Evolutionary conservation across 495 filamentous ascomycete species (phyloP).

Genomic region (Glonium stellatum): DNA sequence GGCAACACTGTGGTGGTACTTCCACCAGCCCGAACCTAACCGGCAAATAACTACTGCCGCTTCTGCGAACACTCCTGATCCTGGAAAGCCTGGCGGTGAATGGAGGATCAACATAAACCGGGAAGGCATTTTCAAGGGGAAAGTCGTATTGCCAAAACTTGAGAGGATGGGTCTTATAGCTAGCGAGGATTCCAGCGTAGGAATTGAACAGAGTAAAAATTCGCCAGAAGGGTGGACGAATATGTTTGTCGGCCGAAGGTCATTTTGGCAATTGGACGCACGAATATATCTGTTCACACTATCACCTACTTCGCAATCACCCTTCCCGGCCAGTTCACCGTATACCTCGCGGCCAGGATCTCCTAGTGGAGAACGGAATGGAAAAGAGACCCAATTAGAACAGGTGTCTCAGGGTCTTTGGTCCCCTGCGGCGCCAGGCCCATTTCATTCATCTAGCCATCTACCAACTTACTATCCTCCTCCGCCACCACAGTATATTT

Average conservation of each 20-base stretch:
- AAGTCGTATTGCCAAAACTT: conserved; percentile 77
- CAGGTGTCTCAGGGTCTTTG: conserved; percentile 34
- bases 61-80: conserved; percentile 55
- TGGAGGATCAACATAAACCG: conserved; percentile 81
- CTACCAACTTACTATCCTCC: conserved; percentile 88
- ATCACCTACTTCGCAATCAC: conserved; percentile 51
- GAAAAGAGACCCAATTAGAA: conserved; percentile 19
- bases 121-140: conserved; percentile 77
- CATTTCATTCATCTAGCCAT: conserved; percentile 70
- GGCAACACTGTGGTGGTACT: conserved; percentile 94
- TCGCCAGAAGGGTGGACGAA: conserved; percentile 60
- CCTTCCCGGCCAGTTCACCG: conserved; percentile 53
- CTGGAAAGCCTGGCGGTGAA: conserved; percentile 70
- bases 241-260: conserved; percentile 73
- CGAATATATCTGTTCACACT: conserved; percentile 82
- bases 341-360: conserved; percentile 52
- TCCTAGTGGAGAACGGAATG: conserved; percentile 43
- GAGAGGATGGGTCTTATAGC: conserved; percentile 86
- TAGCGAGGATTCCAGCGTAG: conserved; percentile 68
- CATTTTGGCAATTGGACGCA: conserved; percentile 90
- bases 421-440: conserved; percentile 45
- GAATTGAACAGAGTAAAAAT: conserved; percentile 53
- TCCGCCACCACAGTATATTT: conserved; percentile 69
- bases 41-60: conserved; percentile 53
- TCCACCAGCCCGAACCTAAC: conserved; percentile 63